phyloP scores from a whole-genome alignment of 164 flowering plant species.

The Buxus sempervirens region DNA sequence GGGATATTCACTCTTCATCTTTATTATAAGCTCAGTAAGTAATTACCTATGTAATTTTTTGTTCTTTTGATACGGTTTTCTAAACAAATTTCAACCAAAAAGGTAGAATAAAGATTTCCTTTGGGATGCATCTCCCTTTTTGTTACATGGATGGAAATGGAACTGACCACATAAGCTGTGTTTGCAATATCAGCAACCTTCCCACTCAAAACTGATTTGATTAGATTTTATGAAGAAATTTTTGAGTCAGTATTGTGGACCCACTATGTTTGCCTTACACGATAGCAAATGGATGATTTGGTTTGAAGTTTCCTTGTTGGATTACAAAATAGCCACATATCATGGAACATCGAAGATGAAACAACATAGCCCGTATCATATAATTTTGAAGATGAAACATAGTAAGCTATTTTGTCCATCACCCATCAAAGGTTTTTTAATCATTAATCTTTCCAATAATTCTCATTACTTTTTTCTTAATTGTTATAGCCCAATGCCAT shows the following conservation, averaged over 20 bases:
- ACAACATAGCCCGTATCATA: no score
- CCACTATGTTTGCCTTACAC: background rate
- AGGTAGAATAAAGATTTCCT: background rate
- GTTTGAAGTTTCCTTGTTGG: background rate
- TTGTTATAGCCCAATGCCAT: no score
- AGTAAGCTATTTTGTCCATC: no score
- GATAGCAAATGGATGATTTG: background rate
- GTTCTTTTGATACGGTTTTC: background rate
- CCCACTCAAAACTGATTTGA: background rate
- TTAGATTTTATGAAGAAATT: background rate
- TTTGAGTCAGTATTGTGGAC: background rate
- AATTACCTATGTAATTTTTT: constrained; percentile 3
- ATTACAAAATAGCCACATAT: background rate
- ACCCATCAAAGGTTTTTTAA: no score
- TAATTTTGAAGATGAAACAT: no score
- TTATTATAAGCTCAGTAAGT: constrained; percentile 74
- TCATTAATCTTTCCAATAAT: no score
- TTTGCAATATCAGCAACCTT: background rate
- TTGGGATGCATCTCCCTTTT: background rate
- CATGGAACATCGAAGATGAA: background rate
- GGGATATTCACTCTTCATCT: constrained; percentile 94
- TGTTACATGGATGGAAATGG: background rate
- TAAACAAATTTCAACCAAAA: background rate
- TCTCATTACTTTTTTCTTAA: no score
- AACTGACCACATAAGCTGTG: background rate